A percentile compares a stretch with the other conserved stretches of the same genome.
phyloP scores from a whole-genome alignment of 768 basidiomycete genomes.

The Dacryopinax spathularia region DNA sequence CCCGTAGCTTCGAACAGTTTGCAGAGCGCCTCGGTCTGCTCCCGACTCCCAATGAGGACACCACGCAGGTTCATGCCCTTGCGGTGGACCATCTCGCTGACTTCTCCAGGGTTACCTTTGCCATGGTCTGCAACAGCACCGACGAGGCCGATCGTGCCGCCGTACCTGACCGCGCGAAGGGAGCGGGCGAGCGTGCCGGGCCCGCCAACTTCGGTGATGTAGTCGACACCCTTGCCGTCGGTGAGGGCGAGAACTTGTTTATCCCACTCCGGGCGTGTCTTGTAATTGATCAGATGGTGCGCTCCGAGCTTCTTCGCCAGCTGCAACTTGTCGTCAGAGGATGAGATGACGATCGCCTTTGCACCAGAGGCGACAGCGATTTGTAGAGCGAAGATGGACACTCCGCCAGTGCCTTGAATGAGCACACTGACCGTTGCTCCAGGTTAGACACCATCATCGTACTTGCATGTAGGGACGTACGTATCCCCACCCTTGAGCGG shows the following conservation, averaged over 20 bases:
- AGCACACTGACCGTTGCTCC: not conserved
- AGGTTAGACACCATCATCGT: not conserved
- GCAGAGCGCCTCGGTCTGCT: slow-evolving; percentile 47
- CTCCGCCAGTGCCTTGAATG: slow-evolving; percentile 18
- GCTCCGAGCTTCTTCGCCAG: slow-evolving; percentile 39
- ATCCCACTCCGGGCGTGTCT: slow-evolving; percentile 43
- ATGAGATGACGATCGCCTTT: slow-evolving; percentile 51
- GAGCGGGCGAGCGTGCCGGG: slow-evolving; percentile 36
- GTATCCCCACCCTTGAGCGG: slow-evolving; percentile 45
- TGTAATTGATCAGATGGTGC: slow-evolving; percentile 50
- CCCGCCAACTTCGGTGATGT: slow-evolving; percentile 41
- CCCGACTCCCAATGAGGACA: slow-evolving; percentile 42
- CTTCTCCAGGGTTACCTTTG: slow-evolving; percentile 13
- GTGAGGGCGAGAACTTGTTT: slow-evolving; percentile 34
- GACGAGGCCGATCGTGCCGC: slow-evolving; percentile 37
- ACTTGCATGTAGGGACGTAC: slow-evolving; percentile 25
- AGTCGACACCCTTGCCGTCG: slow-evolving; percentile 23
- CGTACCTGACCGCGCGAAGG: slow-evolving; percentile 27
- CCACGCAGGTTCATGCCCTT: slow-evolving; percentile 36
- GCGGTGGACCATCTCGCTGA: slow-evolving; percentile 24
- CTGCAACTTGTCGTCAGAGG: slow-evolving; percentile 48
- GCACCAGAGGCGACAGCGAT: slow-evolving; percentile 50
- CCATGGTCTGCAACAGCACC: slow-evolving; percentile 34
- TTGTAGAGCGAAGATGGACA: slow-evolving; percentile 39
- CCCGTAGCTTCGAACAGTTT: slow-evolving; percentile 32